phyloP scores from a whole-genome alignment of 2,329 filamentous ascomycete genomes.

The Epichloe festucae region DNA sequence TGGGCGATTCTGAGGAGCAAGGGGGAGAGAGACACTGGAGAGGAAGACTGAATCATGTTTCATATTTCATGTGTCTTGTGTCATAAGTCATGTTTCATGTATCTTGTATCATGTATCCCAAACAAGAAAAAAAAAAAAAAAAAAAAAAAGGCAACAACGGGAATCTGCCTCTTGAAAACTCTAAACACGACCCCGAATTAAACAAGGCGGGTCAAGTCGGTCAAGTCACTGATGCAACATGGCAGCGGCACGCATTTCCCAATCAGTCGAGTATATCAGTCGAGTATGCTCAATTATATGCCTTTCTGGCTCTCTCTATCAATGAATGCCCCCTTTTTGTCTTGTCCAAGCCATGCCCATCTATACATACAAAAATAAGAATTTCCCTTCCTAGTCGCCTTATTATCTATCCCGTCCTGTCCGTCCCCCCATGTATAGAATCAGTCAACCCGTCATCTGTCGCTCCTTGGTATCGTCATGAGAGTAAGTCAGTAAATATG shows the following conservation, averaged over 20 bases:
- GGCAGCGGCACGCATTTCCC: neutral
- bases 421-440: neutral
- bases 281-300: neutral
- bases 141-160: too few species aligned
- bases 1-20: slow-evolving; percentile 54
- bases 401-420: neutral
- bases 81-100: too few species aligned
- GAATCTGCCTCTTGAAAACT: too few species aligned
- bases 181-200: too few species aligned
- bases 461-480: slow-evolving; percentile 2
- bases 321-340: neutral
- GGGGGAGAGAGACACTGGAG: neutral
- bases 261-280: neutral
- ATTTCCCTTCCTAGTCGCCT: neutral
- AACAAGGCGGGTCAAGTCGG: too few species aligned
- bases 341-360: neutral
- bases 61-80: too few species aligned
- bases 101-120: too few species aligned
- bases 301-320: slow-evolving; percentile 1
- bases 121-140: too few species aligned
- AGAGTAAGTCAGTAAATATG: neutral
- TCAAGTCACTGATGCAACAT: too few species aligned
- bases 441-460: neutral
- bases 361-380: neutral
- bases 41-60: too few species aligned